Evolutionary conservation across 2,329 filamentous ascomycete genomes (phyloP), one percentile per base, ranked within the genome.

Genomic region (Alternaria atra): DNA sequence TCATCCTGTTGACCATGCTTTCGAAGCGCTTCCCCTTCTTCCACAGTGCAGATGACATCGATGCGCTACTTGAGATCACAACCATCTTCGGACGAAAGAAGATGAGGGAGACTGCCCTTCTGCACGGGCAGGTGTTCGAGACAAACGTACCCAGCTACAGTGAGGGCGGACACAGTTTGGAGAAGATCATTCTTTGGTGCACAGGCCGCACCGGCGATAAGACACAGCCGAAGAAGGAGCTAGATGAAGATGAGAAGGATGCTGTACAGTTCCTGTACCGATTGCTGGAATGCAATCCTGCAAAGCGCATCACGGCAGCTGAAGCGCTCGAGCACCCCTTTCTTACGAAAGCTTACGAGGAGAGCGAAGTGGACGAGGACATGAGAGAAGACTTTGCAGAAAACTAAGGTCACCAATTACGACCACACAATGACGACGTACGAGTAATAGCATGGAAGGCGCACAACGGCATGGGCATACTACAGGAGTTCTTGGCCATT

Each of bases 41-140:
- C 85, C 97, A 99, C 80, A 97, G 92, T 46, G 91, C 93, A n/a
- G 95, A 99, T 77, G 95, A 99, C 72, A 91, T 99, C 48, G 95
- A 99, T 75, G 95, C 95, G 52, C 91, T 97, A 86, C 94, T 99
- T 68, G 95, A 99, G 79, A 96, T 99, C 68, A 92, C 94, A 35
- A 97, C 93, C 60, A 97, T 99, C 62, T 97, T 98, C 77, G 95
- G 95, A 51, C 85, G 86, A 42, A 89, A 87, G 74, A 89, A 90
- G 60, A 98, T 99, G 94, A 91, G 90, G 74, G 84, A 87, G 34
- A 91, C 91, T 3, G 93, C 92, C 0, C 83, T 93, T 17, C 83
- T 97, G 52, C 95, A 99, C 74, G 95, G 95, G 1, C 92, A 94
- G 72, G 89, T 97, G 59, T 93, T 98, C 65, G 93, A 99, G 79